Evolutionary conservation across 371 early-diverging fungal species (phyloP).

Genomic region (Racocetra persica): DNA sequence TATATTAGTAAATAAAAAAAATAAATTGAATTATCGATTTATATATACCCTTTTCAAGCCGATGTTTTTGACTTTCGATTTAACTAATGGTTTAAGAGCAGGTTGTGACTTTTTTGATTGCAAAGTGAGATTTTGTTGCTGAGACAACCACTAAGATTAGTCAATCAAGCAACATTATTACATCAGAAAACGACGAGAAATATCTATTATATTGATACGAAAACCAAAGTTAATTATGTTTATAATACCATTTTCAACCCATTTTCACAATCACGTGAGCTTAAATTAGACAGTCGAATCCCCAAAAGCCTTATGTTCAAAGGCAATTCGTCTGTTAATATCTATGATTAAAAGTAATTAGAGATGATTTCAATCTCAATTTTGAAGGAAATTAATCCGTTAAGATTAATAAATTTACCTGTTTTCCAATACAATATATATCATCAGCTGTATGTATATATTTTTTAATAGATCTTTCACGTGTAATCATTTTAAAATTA

Average conservation of each 20-base stretch:
- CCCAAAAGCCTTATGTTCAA: conserved; percentile 10
- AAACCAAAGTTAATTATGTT: neutral
- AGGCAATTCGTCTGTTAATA: conserved; percentile 26
- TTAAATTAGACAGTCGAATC: conserved; percentile 3
- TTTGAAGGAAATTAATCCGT: no score
- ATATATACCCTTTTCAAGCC: no score
- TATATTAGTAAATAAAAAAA: no score
- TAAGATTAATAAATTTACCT: neutral
- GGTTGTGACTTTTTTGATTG: no score
- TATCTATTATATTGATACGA: no score
- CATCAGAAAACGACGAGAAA: neutral
- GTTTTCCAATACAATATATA: conserved; percentile 15
- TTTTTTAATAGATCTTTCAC: neutral
- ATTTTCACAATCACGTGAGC: neutral
- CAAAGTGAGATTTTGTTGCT: no score
- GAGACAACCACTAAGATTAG: neutral
- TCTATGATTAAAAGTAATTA: neutral
- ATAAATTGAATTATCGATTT: no score
- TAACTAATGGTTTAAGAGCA: no score
- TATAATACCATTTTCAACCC: neutral
- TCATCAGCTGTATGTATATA: conserved; percentile 13
- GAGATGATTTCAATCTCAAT: no score
- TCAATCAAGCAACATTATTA: neutral
- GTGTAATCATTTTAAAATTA: conserved; percentile 5
- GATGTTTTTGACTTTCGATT: no score